These are phyloP conservation scores for Escovopsis sp. DNA, from an alignment of 2,329 filamentous ascomycete genomes.

Conservation along the genomic window DNA sequence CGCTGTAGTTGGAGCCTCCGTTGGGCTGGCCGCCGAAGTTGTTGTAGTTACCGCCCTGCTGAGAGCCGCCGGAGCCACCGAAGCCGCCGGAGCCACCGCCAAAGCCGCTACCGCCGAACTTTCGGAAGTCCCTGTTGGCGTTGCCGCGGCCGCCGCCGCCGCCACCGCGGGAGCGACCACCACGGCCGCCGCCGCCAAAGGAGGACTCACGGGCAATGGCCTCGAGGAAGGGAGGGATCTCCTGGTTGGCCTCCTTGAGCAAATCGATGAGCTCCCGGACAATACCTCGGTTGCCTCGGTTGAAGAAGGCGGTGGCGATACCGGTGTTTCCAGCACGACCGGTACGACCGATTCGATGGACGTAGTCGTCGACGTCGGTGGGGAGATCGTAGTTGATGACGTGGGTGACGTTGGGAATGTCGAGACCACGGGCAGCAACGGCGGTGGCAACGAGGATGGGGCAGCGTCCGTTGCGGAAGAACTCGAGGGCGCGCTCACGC, in stretches of 20 bases:
- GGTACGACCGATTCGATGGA: conserved; percentile 98
- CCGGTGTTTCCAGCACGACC: conserved; percentile 98
- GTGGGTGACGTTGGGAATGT: conserved; percentile 93
- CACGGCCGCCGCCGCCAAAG: conserved; percentile 56
- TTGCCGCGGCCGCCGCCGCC: conserved; percentile 55
- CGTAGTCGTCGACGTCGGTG: conserved; percentile 96
- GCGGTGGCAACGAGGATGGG: conserved; percentile 95
- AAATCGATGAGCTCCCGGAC: conserved; percentile 95
- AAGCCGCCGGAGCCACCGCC: conserved; percentile 29
- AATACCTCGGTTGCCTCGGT: conserved; percentile 96
- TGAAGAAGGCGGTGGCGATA: conserved; percentile 98
- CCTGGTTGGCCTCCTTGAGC: conserved; percentile 96
- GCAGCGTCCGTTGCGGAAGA: conserved; percentile 92
- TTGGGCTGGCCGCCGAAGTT: conserved; percentile 16
- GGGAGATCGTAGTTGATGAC: conserved; percentile 99
- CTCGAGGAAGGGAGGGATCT: conserved; percentile 87
- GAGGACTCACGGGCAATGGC: conserved; percentile 91
- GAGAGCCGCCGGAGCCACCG: conserved; percentile 16
- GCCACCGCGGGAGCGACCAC: conserved; percentile 39
- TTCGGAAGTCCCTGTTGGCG: conserved; percentile 82
- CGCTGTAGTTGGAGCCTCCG: conserved; percentile 24
- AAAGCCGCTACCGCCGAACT: conserved; percentile 43
- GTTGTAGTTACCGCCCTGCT: conserved; percentile 22
- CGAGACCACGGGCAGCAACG: conserved; percentile 78
- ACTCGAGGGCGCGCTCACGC: conserved; percentile 93